These are phyloP conservation scores for Nannizziopsis barbatae DNA, from an alignment of 2,329 filamentous ascomycete species.

Conservation along the genomic window DNA sequence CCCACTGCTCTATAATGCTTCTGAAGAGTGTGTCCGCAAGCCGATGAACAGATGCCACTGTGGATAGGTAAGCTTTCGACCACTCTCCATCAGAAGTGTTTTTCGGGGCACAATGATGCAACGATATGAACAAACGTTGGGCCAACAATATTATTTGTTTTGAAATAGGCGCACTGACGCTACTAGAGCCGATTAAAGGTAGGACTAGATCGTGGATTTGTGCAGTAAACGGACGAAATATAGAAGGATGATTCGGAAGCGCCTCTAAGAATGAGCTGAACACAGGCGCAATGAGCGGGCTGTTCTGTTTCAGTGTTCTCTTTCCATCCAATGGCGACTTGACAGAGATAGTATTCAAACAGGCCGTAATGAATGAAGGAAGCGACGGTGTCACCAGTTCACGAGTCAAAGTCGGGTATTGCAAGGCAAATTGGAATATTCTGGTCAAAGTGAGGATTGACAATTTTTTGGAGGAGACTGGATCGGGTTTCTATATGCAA, in stretches of 20 bases:
- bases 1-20: slow-evolving; percentile 70
- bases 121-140: slow-evolving; percentile 54
- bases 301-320: slow-evolving; percentile 31
- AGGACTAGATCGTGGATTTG: slow-evolving; percentile 55
- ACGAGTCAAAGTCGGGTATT: slow-evolving; percentile 69
- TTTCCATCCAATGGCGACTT: slow-evolving; percentile 31
- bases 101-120: slow-evolving; percentile 73
- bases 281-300: slow-evolving; percentile 52
- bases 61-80: slow-evolving; percentile 52
- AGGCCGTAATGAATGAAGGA: slow-evolving; percentile 60
- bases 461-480: slow-evolving; percentile 62
- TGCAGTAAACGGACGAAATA: slow-evolving; percentile 62
- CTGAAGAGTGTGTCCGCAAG: slow-evolving; percentile 69
- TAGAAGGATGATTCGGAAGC: slow-evolving; percentile 69
- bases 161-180: slow-evolving; percentile 40
- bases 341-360: slow-evolving; percentile 53
- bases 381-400: slow-evolving; percentile 81
- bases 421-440: slow-evolving; percentile 72
- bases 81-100: slow-evolving; percentile 67
- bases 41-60: slow-evolving; percentile 55
- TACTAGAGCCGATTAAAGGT: slow-evolving; percentile 53
- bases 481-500: slow-evolving; percentile 57
- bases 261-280: slow-evolving; percentile 61
- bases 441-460: slow-evolving; percentile 65
- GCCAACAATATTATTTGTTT: slow-evolving; percentile 46